Base-by-base conservation (phyloP, 208 protist species). In the Phytomonas serpens region DNA sequence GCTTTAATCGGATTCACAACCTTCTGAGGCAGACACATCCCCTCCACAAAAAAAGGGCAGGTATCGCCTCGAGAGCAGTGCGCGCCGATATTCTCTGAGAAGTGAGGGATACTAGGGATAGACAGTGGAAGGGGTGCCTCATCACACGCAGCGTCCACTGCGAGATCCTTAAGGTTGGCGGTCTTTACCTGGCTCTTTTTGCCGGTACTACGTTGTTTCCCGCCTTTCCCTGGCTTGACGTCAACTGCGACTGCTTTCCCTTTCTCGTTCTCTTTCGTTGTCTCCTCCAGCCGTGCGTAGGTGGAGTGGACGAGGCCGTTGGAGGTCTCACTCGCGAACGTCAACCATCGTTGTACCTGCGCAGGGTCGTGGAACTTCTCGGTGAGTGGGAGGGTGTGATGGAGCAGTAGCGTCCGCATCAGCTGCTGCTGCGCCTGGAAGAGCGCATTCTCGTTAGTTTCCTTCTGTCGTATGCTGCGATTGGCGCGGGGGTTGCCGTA, bases 11-110 rank as follows among this genome's bases (percentile, higher is more conserved):
- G 81, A 63, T 92, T 74, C 3, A 85, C 79, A 52, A 90, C 83
- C 57, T 85, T 85, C 42, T 87, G 80, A 4, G 90, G 90, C 19
- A 96, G 82, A 69, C 90, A 96, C 75, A 88, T 82, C 47, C 90
- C 90, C 70, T 96, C 88, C 1, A 75, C 71, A 31, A 93, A 96
- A 66, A 93, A 96, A 9, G 90, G 88, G 69, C 90, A 96, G 29
- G 68, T 72, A 34, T 92, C 86, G 23, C 86, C 87, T 27, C 86
- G 80, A 1, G 84, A 82, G 71, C 90, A 96, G 76, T 93, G 87
- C 19, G 81, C 37, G 51, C 88, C 85, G 38, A 93, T 70, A 72
- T 83, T 81, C 34, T 77, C 64, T 0, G 84, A 90, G 76, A 87
- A 92, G 62, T 51, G 52, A 37, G 87, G 86, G 47, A 27, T 27